Conservation (phyloP, 2,329 filamentous ascomycete species). For the Alternaria triticina region DNA sequence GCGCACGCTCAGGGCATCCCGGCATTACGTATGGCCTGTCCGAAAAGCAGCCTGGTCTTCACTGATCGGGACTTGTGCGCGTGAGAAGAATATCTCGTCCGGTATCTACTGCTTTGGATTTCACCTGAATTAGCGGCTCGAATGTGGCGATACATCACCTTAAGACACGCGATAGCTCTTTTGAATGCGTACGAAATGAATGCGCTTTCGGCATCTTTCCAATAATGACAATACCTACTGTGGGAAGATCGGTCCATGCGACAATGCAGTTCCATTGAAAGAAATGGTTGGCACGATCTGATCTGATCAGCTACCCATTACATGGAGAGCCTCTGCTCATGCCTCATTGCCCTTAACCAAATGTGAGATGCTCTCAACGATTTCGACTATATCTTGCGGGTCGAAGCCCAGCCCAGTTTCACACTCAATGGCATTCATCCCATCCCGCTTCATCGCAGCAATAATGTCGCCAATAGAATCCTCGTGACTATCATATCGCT, state of each 20-base stretch:
- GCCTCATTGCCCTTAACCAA: not conserved
- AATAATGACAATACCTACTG: not conserved
- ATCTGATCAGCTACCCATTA: not conserved
- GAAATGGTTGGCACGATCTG: not conserved
- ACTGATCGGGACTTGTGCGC: conserved; percentile 51
- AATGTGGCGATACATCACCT: conserved; percentile 55
- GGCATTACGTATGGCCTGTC: conserved; percentile 42
- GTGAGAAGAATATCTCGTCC: conserved; percentile 55
- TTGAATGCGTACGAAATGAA: not conserved
- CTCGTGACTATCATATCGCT: conserved; percentile 8
- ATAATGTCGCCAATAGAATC: conserved; percentile 2
- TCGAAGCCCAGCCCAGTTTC: not conserved
- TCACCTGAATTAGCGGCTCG: conserved; percentile 59
- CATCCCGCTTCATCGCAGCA: conserved; percentile 12
- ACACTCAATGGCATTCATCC: not conserved
- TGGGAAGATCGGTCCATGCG: not conserved
- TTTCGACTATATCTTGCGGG: not conserved
- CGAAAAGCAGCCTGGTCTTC: conserved; percentile 50
- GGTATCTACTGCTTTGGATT: conserved; percentile 61
- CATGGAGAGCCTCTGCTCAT: not conserved
- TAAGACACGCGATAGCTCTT: not conserved
- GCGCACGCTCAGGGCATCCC: conserved; percentile 46
- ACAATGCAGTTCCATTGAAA: not conserved
- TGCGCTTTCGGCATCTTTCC: not conserved
- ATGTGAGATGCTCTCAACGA: not conserved